Base-by-base conservation (phyloP, 208 protist species). In the Trypanosoma cruzi region DNA sequence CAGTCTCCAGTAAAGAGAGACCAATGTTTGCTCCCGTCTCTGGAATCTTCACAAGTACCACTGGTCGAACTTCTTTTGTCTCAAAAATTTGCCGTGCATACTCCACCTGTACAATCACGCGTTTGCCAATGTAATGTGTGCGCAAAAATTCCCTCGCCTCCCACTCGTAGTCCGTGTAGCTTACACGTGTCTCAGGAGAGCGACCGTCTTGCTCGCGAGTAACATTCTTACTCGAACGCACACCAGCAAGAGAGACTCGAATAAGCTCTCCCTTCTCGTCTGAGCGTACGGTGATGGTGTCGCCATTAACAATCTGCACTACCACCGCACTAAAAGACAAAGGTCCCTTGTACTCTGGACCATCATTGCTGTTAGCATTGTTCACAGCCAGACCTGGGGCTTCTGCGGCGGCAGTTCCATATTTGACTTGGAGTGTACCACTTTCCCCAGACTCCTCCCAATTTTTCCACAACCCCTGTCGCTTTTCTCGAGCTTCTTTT, bases 111-210 rank as follows among this genome's bases (percentile, higher is more conserved):
- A 96, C 93, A 31, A 46, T 42, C 22, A 97, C 93, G 49, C 74
- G 82, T 50, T 82, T 59, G 3, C 93, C 93, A 71, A 96, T 86
- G 68, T 86, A 94, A 61, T 82, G 83, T 20, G 60, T 79, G 48
- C 93, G 87, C 40, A 97, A 58, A 59, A 94, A 91, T 66, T 97
- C 93, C 52, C 83, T 77, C 40, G 89, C 88, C 77, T 96, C 89
- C 89, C 89, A 97, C 29, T 92, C 73, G 75, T 89, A 96, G 67
- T 94, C 86, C 62, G 80, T 78, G 81, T 97, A 97, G 42, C 77
- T 92, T 31, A 95, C 82, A 64, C 85, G 88, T 11, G 85, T 84
- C 65, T 97, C 92, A 49, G 88, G 82, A 10, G 84, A 68, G 64
- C 87, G 80, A 53, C 89, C 89, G 58, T 92, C 88, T 60, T 90